These are phyloP conservation scores for Halophytophthora polymorphica DNA, from an alignment of 352 stramenopile species.

Conservation along the genomic window DNA sequence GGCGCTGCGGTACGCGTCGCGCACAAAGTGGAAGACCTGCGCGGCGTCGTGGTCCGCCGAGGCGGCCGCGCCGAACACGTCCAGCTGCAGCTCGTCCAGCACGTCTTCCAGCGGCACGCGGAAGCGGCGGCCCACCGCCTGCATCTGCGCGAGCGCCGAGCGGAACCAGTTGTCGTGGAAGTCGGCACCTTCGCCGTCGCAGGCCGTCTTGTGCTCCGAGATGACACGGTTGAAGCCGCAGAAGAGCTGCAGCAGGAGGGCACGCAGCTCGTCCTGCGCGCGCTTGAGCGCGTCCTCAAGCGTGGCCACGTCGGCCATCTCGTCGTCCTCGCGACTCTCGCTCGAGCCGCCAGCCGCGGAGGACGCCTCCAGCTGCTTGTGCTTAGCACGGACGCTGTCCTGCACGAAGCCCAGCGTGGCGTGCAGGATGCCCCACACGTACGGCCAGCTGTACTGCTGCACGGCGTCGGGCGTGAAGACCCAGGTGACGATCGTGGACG, in stretches of 20 bases:
- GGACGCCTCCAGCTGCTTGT: constrained; percentile 28
- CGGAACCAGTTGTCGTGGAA: constrained; percentile 83
- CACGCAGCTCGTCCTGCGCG: constrained; percentile 43
- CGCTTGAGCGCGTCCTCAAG: constrained; percentile 39
- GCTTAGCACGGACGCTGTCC: constrained; percentile 32
- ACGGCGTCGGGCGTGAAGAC: constrained; percentile 76
- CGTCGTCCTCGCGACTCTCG: constrained; percentile 32
- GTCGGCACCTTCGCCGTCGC: constrained; percentile 62
- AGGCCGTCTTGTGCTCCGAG: constrained; percentile 73
- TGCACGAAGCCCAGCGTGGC: constrained; percentile 65
- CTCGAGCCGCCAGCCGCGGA: constrained; percentile 26
- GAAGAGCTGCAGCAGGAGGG: constrained; percentile 58
- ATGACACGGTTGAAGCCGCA: constrained; percentile 72
- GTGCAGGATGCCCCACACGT: constrained; percentile 81
- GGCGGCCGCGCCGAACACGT: constrained; percentile 46
- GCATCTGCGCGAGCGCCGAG: constrained; percentile 71
- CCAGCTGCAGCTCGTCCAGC: constrained; percentile 43
- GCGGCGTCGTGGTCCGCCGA: constrained; percentile 64
- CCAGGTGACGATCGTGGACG: constrained; percentile 75
- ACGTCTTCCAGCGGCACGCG: constrained; percentile 52
- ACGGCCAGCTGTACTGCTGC: constrained; percentile 88
- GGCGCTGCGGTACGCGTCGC: constrained; percentile 63
- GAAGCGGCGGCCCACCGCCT: constrained; percentile 57
- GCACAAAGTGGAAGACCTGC: constrained; percentile 72
- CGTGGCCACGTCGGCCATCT: constrained; percentile 45